Evolutionary conservation across 1,284 basidiomycete genomes (phyloP).

Genomic region (Ustilago nuda): DNA sequence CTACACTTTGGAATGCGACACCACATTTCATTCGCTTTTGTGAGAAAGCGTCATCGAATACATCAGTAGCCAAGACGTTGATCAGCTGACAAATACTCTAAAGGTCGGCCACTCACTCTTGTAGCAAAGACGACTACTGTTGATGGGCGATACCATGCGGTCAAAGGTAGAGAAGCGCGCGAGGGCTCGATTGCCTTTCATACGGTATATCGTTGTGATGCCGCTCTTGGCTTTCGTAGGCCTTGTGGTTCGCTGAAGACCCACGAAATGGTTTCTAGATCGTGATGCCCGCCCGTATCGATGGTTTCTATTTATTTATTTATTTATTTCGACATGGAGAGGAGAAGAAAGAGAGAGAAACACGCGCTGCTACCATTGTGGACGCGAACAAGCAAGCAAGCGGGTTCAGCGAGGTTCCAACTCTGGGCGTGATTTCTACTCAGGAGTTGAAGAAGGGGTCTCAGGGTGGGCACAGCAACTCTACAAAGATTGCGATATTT

Average conservation of each 20-base stretch:
- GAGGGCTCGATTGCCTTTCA: background rate
- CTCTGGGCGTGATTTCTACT: slow-evolving; percentile 18
- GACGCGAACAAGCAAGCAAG: background rate
- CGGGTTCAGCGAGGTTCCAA: slow-evolving; percentile 43
- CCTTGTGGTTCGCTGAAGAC: slow-evolving; percentile 2
- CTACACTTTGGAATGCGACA: slow-evolving; percentile 10
- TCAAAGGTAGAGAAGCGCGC: background rate
- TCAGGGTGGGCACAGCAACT: background rate
- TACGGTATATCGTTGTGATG: background rate
- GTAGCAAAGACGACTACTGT: background rate
- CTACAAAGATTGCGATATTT: slow-evolving; percentile 33
- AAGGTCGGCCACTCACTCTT: background rate
- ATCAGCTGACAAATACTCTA: background rate
- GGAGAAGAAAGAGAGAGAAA: background rate
- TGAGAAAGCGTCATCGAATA: slow-evolving; percentile 1
- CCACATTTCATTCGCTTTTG: slow-evolving; percentile 3
- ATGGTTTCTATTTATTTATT: slow-evolving; percentile 3
- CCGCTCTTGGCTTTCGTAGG: background rate
- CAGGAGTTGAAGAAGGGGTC: background rate
- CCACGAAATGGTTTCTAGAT: background rate
- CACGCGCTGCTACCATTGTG: background rate
- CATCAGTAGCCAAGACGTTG: background rate
- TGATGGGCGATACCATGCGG: slow-evolving; percentile 1
- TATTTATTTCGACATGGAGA: background rate
- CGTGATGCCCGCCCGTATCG: background rate